Evolutionary conservation across 2,329 filamentous ascomycete genomes (phyloP).

Genomic region (Mariannaea elegans): DNA sequence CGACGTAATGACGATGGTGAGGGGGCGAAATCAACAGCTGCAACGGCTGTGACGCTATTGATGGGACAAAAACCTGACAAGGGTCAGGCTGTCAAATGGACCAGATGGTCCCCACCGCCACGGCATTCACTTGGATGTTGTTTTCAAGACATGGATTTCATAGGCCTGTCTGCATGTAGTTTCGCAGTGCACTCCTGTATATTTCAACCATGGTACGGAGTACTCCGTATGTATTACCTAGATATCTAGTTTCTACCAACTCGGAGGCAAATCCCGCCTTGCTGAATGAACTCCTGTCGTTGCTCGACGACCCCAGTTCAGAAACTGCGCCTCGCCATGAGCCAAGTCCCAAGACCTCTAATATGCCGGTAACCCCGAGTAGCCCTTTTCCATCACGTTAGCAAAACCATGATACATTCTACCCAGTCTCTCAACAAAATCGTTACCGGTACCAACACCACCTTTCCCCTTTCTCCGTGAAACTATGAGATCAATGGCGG

Average conservation of each 20-base stretch:
- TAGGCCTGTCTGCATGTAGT: too few relatives aligned
- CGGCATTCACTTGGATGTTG: background rate
- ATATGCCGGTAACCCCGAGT: constrained; percentile 29
- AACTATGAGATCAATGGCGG: too few relatives aligned
- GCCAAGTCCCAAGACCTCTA: constrained; percentile 9
- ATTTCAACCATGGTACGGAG: too few relatives aligned
- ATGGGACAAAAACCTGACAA: background rate
- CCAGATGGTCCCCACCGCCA: background rate
- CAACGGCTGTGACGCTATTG: constrained; percentile 33
- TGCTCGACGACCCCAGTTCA: background rate
- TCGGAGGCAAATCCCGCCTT: background rate
- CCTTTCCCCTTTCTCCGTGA: too few relatives aligned
- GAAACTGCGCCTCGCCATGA: constrained; percentile 11
- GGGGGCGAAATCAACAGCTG: constrained; percentile 25
- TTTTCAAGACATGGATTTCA: too few relatives aligned
- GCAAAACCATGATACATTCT: too few relatives aligned
- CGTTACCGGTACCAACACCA: too few relatives aligned
- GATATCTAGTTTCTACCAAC: too few relatives aligned
- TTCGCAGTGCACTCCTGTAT: background rate
- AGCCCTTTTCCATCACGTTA: constrained; percentile 11
- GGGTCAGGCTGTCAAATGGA: constrained; percentile 13
- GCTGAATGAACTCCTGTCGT: background rate
- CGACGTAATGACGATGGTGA: constrained; percentile 39
- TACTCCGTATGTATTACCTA: too few relatives aligned
- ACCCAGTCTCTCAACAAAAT: too few relatives aligned